Base-by-base conservation (phyloP, 192 early-diverging fungal species). In the Coemansia interrupta region DNA sequence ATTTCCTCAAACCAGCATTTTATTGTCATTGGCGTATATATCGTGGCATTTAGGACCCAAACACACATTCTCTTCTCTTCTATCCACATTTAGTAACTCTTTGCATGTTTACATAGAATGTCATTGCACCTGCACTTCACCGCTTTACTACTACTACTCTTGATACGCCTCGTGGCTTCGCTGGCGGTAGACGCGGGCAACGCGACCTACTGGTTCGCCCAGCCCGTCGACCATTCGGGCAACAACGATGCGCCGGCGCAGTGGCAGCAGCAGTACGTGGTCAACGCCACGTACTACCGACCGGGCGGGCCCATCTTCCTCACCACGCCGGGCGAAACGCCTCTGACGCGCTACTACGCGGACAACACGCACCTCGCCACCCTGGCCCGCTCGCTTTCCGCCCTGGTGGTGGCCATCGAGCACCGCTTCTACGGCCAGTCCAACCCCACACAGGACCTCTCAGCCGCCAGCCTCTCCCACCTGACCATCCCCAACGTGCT, bases 341-440 rank as follows among this genome's bases (percentile, higher is more conserved):
- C 61, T 3, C 24, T 68, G 8, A 30, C 15, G 6, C 42, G 42
- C 19, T 58, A 54, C 38, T 63, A 56, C 23, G 60, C 60, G 0
- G 62, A 68, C 24, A 20, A 42, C 13, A 58, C 56, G 1, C 59
- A 66, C 41, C 46, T 76, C 18, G 39, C 48, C 32, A 61, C 76
- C 22, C 46, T 87, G 43, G 83, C 83, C 1, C 65, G 81, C 40
- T 58, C 64, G 11, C 81, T 82, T 2, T 64, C 80, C 42, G 87
- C 80, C 26, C 52, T 85, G 2, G 56, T 86, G 3, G 80, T 87
- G 1, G 65, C 64, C 4, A 26, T 86, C 19, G 85, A 89, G 60
- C 87, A 87, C 52, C 58, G 86, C 26, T 86, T 78, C 64, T 86
- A 85, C 36, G 86, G 86, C 12, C 54, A 66, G 12, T 81, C 82